These are phyloP conservation scores for Calonectria montana DNA, from an alignment of 2,329 filamentous ascomycete species.

Conservation along the genomic window DNA sequence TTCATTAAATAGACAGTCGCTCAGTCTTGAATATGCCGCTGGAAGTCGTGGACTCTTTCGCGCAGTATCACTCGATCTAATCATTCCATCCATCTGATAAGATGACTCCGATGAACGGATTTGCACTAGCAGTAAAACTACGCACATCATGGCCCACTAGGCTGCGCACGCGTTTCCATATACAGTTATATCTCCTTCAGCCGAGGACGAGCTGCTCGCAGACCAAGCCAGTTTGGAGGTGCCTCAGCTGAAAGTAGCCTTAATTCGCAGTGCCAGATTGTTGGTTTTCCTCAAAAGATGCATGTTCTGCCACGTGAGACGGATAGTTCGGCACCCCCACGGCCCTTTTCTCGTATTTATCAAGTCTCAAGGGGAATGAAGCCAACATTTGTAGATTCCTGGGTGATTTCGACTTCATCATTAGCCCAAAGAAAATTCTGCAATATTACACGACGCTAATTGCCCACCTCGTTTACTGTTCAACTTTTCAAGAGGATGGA, in stretches of 20 bases:
- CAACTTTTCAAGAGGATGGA: no score
- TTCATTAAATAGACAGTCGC: background rate
- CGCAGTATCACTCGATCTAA: background rate
- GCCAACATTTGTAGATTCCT: background rate
- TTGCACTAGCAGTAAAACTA: background rate
- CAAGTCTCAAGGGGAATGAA: background rate
- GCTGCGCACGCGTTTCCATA: background rate
- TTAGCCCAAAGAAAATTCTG: background rate
- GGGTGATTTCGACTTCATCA: background rate
- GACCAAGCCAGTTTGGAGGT: background rate
- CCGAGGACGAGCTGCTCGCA: background rate
- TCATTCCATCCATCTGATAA: conserved; percentile 1
- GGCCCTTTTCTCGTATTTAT: background rate
- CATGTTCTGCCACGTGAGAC: background rate
- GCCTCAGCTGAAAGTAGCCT: background rate
- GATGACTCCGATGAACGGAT: background rate
- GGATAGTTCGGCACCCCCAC: background rate
- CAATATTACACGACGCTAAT: background rate
- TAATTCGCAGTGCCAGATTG: background rate
- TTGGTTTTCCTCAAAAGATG: no score
- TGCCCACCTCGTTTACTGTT: background rate
- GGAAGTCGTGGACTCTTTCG: background rate
- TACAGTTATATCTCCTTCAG: background rate
- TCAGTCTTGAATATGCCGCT: background rate
- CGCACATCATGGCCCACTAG: conserved; percentile 6